Evolutionary conservation across 2,329 filamentous ascomycete genomes (phyloP), one percentile per base, ranked within the genome.

Genomic region (Fusarium secorum): DNA sequence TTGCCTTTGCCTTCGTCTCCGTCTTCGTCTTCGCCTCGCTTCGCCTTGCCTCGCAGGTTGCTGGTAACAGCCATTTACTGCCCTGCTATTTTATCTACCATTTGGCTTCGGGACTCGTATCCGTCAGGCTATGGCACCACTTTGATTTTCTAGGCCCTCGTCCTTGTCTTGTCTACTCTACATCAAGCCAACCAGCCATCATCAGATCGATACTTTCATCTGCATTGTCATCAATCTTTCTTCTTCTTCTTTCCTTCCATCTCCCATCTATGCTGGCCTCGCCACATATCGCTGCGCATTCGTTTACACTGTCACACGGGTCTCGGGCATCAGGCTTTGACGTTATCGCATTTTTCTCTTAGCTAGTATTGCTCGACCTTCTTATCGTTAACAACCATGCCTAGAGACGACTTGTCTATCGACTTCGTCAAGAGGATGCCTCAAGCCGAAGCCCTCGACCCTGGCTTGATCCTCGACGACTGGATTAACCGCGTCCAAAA

Each of bases 401-500:
- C 89, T 84, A 91, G 89, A 89, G 89, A 91, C 89, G 89, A 91
- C 79, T 83, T 91, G 75, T 87, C 88, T 78, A 91, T 91, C 84
- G 89, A 91, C 82, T 90, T 90, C 80, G 88, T 90, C 78, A 86
- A 86, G 82, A 89, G 84, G 83, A 90, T 90, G 88, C 87, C 88
- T 77, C 86, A 84, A 78, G 83, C 83, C 77, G 89, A 91, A 78
- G 83, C 86, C 66, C 85, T 89, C 79, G 89, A 91, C 75, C 87
- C 88, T 64, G 86, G 91, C 60, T 85, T 91, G 71, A 90, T 94
- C 76, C 88, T 95, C 74, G 92, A 95, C 79, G 91, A 94, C 79
- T 95, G 92, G 85, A 89, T 91, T 78, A 89, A 91, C 78, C 86
- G 84, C 81, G 91, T 92, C 24, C 90, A 92, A 75, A 96, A 96